Evolutionary conservation across 192 early-diverging fungal genomes (phyloP).

Genomic region (Allomyces macrogynus): DNA sequence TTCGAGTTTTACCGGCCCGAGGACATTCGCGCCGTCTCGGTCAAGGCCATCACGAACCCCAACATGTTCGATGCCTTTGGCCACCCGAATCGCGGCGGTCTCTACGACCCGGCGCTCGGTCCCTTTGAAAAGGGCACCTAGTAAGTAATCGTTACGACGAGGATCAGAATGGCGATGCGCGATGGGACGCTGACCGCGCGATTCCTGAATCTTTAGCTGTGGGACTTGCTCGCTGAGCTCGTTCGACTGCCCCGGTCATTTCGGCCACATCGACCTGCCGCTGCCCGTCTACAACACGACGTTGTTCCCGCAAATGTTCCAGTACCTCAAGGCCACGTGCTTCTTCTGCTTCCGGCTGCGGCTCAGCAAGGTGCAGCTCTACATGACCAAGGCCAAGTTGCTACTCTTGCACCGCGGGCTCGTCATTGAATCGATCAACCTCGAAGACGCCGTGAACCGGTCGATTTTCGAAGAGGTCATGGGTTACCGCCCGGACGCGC

Average conservation of each 20-base stretch:
- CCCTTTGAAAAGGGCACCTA: slow-evolving; percentile 63
- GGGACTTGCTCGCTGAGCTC: slow-evolving; percentile 61
- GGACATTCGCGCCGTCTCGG: slow-evolving; percentile 80
- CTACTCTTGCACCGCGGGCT: slow-evolving; percentile 69
- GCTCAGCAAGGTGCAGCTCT: slow-evolving; percentile 27
- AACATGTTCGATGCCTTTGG: slow-evolving; percentile 66
- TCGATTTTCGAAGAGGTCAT: slow-evolving; percentile 3
- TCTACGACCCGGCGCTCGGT: slow-evolving; percentile 86
- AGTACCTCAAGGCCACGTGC: slow-evolving; percentile 65
- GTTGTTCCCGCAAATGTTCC: slow-evolving; percentile 81
- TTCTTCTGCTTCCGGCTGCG: slow-evolving; percentile 75
- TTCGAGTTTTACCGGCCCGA: slow-evolving; percentile 78
- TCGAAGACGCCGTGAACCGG: slow-evolving; percentile 40
- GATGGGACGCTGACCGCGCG: no score
- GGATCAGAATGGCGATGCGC: no score
- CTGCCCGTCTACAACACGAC: slow-evolving; percentile 78
- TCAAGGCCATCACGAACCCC: slow-evolving; percentile 81
- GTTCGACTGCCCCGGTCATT: slow-evolving; percentile 81
- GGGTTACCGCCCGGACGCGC: not conserved
- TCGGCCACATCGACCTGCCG: slow-evolving; percentile 87
- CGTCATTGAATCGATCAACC: slow-evolving; percentile 56
- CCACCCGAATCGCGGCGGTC: slow-evolving; percentile 74
- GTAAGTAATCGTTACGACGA: slow-evolving; percentile 14
- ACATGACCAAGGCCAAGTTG: slow-evolving; percentile 55
- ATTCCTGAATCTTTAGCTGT: slow-evolving; percentile 27